A percentile compares a stretch with the other conserved stretches of the same genome.
Evolutionary conservation across 2,329 filamentous ascomycete genomes (phyloP).

Genomic region (Trichoderma cornu-damae): DNA sequence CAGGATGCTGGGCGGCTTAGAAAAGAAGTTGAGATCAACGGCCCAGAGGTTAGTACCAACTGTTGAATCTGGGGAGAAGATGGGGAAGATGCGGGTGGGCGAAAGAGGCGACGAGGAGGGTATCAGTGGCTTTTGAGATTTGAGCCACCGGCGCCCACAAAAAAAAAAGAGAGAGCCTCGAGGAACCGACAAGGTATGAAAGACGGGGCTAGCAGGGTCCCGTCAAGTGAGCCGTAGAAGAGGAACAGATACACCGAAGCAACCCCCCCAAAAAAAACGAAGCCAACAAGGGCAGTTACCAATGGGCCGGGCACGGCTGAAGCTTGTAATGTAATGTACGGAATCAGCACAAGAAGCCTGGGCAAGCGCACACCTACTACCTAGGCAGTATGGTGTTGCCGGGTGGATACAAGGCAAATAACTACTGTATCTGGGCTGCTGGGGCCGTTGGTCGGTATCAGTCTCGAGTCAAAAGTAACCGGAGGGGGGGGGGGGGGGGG

Average conservation of each 20-base stretch:
- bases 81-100: slow-evolving; percentile 17
- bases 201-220: slow-evolving; percentile 18
- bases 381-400: neutral
- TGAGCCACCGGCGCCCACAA: slow-evolving; percentile 12
- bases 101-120: slow-evolving; percentile 16
- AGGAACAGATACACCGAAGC: slow-evolving; percentile 21
- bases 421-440: slow-evolving; percentile 2
- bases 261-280: slow-evolving; percentile 23
- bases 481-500: slow-evolving; percentile 3
- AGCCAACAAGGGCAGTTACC: slow-evolving; percentile 21
- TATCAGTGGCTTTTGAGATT: slow-evolving; percentile 26
- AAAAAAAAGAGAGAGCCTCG: neutral
- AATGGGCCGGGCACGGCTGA: slow-evolving; percentile 23
- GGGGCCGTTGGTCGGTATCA: slow-evolving; percentile 18
- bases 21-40: neutral
- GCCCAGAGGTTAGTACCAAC: neutral
- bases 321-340: slow-evolving; percentile 12
- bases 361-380: neutral
- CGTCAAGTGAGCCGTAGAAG: slow-evolving; percentile 7
- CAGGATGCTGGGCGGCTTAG: neutral
- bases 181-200: slow-evolving; percentile 6
- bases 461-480: slow-evolving; percentile 14
- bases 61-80: slow-evolving; percentile 17
- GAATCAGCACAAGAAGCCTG: slow-evolving; percentile 5
- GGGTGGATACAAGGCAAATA: slow-evolving; percentile 17